Evolutionary conservation across 1,284 basidiomycete genomes (phyloP).

Genomic region (Moesziomyces aphidis): DNA sequence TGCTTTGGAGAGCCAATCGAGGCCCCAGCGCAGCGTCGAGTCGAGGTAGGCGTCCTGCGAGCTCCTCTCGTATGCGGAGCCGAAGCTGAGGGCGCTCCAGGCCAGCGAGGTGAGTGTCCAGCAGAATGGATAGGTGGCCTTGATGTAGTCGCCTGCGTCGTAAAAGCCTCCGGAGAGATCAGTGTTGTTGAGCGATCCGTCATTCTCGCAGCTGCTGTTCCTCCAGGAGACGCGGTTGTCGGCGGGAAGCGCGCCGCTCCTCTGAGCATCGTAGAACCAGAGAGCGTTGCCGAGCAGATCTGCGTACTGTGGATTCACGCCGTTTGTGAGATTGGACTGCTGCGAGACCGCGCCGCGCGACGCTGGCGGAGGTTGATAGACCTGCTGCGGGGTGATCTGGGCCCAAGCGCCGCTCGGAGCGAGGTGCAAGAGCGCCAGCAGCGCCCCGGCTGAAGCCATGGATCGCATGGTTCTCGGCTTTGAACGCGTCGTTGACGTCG

Average conservation of each 20-base stretch:
- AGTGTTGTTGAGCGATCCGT: constrained; percentile 79
- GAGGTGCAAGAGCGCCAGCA: constrained; percentile 12
- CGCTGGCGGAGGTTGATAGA: constrained; percentile 32
- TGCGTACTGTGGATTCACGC: constrained; percentile 75
- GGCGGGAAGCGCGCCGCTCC: constrained; percentile 79
- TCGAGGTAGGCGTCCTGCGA: constrained; percentile 90
- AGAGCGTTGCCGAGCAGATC: constrained; percentile 81
- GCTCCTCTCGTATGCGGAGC: constrained; percentile 82
- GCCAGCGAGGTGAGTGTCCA: constrained; percentile 84
- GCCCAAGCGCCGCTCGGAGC: constrained; percentile 6
- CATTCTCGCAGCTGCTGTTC: constrained; percentile 80
- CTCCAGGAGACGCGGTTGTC: constrained; percentile 85
- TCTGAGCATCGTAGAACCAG: constrained; percentile 91
- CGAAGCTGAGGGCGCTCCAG: constrained; percentile 87
- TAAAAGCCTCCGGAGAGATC: constrained; percentile 89
- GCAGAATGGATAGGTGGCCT: constrained; percentile 72
- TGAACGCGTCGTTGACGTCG: not conserved
- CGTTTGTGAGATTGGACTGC: constrained; percentile 32
- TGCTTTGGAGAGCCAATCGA: constrained; percentile 92
- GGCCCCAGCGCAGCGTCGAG: constrained; percentile 78
- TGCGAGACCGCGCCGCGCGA: constrained; percentile 28
- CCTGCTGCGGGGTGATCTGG: constrained; percentile 29
- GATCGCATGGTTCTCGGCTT: constrained; percentile 13
- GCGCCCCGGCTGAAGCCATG: not conserved
- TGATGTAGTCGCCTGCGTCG: constrained; percentile 88